Evolutionary conservation across 108 stramenopile genomes (phyloP).

Genomic region (Cyclotella distinguenda): DNA sequence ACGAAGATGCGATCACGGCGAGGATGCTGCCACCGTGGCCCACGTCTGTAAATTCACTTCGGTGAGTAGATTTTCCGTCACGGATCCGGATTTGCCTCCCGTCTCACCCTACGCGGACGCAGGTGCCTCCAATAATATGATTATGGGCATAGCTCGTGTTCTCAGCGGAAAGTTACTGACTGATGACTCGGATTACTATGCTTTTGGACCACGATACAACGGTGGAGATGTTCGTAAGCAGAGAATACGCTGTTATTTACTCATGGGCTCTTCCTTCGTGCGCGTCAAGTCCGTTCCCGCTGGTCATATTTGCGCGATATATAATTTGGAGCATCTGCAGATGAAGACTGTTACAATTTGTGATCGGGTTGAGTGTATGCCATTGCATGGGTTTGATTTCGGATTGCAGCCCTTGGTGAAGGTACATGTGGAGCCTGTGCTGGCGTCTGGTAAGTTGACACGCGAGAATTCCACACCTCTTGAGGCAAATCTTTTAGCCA

Average conservation of each 20-base stretch:
- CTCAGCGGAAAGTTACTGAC: slow-evolving; percentile 68
- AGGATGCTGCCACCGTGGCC: slow-evolving; percentile 61
- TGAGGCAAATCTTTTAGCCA: too few species aligned
- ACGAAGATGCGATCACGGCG: slow-evolving; percentile 48
- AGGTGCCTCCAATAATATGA: slow-evolving; percentile 39
- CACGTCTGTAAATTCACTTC: slow-evolving; percentile 83
- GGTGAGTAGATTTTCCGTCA: slow-evolving; percentile 54
- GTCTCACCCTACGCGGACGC: slow-evolving; percentile 21
- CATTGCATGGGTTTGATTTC: slow-evolving; percentile 67
- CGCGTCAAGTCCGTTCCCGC: slow-evolving; percentile 80
- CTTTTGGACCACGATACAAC: slow-evolving; percentile 76
- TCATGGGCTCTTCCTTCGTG: slow-evolving; percentile 88
- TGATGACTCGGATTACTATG: slow-evolving; percentile 59
- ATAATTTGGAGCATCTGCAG: slow-evolving; percentile 77
- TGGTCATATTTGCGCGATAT: slow-evolving; percentile 86
- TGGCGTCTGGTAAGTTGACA: slow-evolving; percentile 46
- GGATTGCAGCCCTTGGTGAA: slow-evolving; percentile 84
- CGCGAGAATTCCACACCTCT: neutral
- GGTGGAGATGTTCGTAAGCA: slow-evolving; percentile 30
- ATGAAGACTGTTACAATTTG: slow-evolving; percentile 81
- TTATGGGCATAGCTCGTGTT: slow-evolving; percentile 82
- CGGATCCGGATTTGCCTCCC: slow-evolving; percentile 58
- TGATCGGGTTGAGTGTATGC: slow-evolving; percentile 63
- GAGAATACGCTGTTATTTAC: slow-evolving; percentile 66
- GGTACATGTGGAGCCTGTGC: slow-evolving; percentile 82